phyloP scores from a whole-genome alignment of 495 filamentous ascomycete genomes.

The Xylaria telfairii region DNA sequence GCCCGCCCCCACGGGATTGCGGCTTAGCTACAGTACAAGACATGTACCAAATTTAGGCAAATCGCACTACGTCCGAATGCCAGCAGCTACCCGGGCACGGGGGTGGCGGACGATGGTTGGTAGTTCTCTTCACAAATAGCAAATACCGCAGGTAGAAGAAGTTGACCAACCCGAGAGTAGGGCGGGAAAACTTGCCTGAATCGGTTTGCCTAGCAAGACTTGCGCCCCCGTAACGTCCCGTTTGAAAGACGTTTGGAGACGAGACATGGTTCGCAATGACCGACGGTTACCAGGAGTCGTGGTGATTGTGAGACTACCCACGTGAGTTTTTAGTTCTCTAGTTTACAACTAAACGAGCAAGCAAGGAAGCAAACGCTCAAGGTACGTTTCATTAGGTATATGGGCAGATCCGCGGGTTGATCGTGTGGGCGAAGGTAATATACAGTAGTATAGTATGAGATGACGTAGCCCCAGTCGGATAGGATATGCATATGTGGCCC shows the following conservation, averaged over 20 bases:
- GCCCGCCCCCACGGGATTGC: conserved; percentile 3
- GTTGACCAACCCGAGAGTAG: background rate
- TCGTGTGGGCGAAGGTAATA: background rate
- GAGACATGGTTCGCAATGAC: conserved; percentile 19
- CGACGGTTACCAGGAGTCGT: background rate
- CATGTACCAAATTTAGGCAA: background rate
- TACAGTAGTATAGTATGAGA: too few relatives aligned
- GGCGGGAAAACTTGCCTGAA: background rate
- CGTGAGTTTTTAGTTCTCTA: too few relatives aligned
- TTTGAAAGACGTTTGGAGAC: conserved; percentile 6
- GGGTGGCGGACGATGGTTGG: background rate
- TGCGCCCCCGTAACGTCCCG: background rate
- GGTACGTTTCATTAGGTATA: background rate
- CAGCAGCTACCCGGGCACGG: background rate
- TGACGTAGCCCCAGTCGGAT: background rate
- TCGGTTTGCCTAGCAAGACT: background rate
- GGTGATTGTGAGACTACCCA: background rate
- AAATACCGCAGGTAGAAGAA: background rate
- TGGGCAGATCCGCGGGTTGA: background rate
- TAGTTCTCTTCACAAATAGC: background rate
- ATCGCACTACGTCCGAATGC: conserved; percentile 1
- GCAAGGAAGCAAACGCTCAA: background rate
- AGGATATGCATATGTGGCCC: background rate
- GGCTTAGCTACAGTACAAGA: background rate
- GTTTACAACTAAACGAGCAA: background rate